Evolutionary conservation across 495 filamentous ascomycete species (phyloP).

Genomic region (Aspergillus saccharolyticus): DNA sequence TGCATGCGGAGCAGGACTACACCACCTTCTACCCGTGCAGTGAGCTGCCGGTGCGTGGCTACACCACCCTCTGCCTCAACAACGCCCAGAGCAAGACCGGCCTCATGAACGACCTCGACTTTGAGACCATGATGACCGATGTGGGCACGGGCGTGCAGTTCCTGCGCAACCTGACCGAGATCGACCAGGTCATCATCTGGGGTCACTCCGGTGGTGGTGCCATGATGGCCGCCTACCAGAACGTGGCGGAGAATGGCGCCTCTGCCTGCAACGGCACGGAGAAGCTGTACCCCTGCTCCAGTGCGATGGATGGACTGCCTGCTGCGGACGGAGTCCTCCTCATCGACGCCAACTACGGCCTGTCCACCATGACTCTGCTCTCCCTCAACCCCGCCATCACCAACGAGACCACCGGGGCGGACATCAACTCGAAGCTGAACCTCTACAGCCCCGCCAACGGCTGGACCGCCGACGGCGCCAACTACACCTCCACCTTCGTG

Average conservation of each 20-base stretch:
- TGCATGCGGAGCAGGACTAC: constrained; percentile 12
- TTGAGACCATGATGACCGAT: constrained; percentile 13
- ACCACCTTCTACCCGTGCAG: constrained; percentile 8
- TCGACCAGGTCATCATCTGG: constrained; percentile 11
- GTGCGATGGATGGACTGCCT: constrained; percentile 4
- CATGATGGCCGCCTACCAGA: constrained; percentile 16
- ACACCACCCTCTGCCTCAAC: constrained; percentile 14
- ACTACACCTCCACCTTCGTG: constrained; percentile 11
- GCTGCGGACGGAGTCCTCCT: constrained; percentile 13
- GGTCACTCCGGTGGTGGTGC: constrained; percentile 17
- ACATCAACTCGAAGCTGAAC: constrained; percentile 9
- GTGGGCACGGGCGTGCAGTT: constrained; percentile 4
- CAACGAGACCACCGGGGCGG: background rate
- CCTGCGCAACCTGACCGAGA: constrained; percentile 11
- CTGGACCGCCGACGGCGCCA: background rate
- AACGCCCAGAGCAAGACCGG: constrained; percentile 14
- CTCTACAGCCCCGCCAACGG: constrained; percentile 12
- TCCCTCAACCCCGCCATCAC: constrained; percentile 12
- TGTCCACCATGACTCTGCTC: constrained; percentile 14
- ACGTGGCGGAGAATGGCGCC: constrained; percentile 15
- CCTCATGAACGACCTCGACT: constrained; percentile 13
- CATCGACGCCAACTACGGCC: constrained; percentile 10
- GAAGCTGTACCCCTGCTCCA: constrained; percentile 16
- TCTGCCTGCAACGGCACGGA: constrained; percentile 13
- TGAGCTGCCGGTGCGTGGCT: constrained; percentile 13